Evolutionary conservation across 768 basidiomycete genomes (phyloP).

Genomic region (Pisolithus marmoratus): DNA sequence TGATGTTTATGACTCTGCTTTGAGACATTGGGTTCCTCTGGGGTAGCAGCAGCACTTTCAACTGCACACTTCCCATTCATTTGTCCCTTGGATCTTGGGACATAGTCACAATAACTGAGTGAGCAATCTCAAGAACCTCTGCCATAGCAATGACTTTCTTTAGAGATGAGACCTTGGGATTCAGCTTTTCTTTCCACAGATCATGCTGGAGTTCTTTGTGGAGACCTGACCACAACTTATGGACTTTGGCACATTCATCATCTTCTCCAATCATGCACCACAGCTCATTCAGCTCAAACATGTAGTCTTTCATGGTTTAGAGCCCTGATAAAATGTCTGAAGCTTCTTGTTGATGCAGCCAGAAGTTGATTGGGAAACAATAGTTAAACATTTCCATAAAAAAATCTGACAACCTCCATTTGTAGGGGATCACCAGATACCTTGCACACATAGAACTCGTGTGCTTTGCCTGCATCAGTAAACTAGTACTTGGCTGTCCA

Average conservation of each 20-base stretch:
- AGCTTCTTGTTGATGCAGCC: conserved; percentile 23
- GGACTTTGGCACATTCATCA: conserved; percentile 22
- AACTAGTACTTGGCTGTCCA: no score
- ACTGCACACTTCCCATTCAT: no score
- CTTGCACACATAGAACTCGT: conserved; percentile 27
- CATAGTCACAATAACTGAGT: neutral
- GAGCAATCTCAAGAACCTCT: conserved; percentile 27
- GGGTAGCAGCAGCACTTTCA: neutral
- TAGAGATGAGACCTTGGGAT: conserved; percentile 20
- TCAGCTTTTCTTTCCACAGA: conserved; percentile 25
- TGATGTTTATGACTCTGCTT: neutral
- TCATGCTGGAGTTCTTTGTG: conserved; percentile 18
- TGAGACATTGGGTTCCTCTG: neutral
- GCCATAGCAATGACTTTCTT: conserved; percentile 24
- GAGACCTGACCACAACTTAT: conserved; percentile 32
- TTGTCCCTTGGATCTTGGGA: neutral
- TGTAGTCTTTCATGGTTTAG: conserved; percentile 26
- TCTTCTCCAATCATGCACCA: conserved; percentile 28
- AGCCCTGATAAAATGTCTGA: conserved; percentile 14
- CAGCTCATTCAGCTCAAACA: conserved; percentile 29
- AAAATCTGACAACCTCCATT: conserved; percentile 26
- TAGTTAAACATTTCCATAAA: conserved; percentile 32
- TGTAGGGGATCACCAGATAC: conserved; percentile 19
- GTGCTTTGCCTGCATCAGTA: no score
- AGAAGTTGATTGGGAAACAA: conserved; percentile 28